Evolutionary conservation across 2,329 filamentous ascomycete species (phyloP), one percentile per base, ranked within the genome.

Genomic region (Knufia petricola): DNA sequence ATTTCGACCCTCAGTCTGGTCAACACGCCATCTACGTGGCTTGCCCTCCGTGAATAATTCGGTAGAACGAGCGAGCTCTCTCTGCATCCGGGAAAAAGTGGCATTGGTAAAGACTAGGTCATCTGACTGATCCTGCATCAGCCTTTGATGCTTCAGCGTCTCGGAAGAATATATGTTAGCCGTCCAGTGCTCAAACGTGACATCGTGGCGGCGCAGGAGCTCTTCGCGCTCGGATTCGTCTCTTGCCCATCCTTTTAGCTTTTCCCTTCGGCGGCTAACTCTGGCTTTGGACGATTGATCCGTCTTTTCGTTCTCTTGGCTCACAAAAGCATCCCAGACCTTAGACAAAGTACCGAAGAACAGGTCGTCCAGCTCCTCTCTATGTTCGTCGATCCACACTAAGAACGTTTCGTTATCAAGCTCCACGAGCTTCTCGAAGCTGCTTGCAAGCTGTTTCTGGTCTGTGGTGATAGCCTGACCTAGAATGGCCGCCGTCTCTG

Each of bases 81-180:
- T 75, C 50, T 90, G 82, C 68, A 96, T 83, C 60, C 83, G 87
- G 3, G 78, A 76, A 62, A 92, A 88, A 0, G 82, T 77, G 0
- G 85, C 80, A 36, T 79, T 78, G 52, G 94, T 77, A 61, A 87
- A 95, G 1, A 77, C 75, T 50, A 86, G 76, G 59, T 89, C 90
- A 61, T 98, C 92, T 58, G 95, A 88, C 60, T 95, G 87, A 60
- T 98, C 94, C 65, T 98, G 92, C 47, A 88, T 69, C 13, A 86
- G 76, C 53, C 92, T 77, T 63, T 96, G 90, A 55, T 94, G 84
- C 63, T 95, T 96, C 61, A 90, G 78, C 56, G 92, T 84, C 63
- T 98, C 92, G 0, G 90, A 87, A 42, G 84, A 82, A 64, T 90
- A 92, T 34, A 98, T 95, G 59, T 95, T 96, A 58, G 89, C 87